Evolutionary conservation across 805 yeast species (phyloP).

Genomic region (Candida pseudofarinosa): DNA sequence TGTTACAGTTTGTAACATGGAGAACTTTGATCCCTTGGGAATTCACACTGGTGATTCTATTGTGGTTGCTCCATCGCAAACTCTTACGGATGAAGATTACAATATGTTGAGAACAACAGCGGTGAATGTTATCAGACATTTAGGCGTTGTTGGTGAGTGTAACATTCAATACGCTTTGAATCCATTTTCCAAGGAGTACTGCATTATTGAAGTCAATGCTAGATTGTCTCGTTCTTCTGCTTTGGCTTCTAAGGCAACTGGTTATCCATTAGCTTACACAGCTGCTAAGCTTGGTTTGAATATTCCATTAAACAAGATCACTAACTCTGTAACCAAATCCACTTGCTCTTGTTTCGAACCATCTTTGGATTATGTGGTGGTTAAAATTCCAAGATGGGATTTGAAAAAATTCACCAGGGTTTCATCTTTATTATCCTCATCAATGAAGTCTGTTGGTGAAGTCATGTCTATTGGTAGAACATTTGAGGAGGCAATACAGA

Average conservation of each 20-base stretch:
- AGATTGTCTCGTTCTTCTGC: conserved; percentile 98
- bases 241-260: conserved; percentile 97
- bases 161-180: conserved; percentile 95
- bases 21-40: conserved; percentile 96
- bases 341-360: conserved; percentile 98
- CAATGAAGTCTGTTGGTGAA: conserved; percentile 99
- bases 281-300: conserved; percentile 96
- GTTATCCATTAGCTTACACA: conserved; percentile 95
- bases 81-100: conserved; percentile 93
- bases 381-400: conserved; percentile 99
- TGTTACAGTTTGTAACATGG: conserved; percentile 99
- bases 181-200: conserved; percentile 89
- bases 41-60: conserved; percentile 99
- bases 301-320: conserved; percentile 86
- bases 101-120: conserved; percentile 98
- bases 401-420: conserved; percentile 93
- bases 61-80: conserved; percentile 98
- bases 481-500: conserved; percentile 96
- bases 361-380: conserved; percentile 92
- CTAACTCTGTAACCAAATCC: conserved; percentile 87
- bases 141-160: conserved; percentile 99
- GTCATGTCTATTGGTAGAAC: conserved; percentile 98
- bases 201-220: conserved; percentile 97
- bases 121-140: conserved; percentile 91
- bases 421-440: conserved; percentile 77